A percentile compares a stretch with the other conserved stretches of the same genome.
These are phyloP conservation scores for Aleurites moluccanus DNA, from an alignment of 441 rosid species.

Conservation along the genomic window DNA sequence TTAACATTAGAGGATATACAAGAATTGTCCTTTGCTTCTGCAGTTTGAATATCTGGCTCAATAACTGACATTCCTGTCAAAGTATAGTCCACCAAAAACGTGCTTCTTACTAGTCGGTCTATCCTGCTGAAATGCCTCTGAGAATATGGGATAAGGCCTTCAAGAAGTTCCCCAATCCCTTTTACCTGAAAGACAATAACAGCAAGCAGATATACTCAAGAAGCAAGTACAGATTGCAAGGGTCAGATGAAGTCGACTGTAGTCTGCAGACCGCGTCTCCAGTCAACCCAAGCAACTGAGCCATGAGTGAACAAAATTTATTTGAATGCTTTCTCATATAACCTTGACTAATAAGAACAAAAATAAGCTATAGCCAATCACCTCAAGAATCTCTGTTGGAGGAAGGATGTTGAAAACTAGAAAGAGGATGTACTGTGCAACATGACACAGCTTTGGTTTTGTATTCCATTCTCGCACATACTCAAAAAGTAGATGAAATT, in stretches of 20 bases:
- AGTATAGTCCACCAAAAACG: constrained; percentile 81
- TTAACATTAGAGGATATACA: constrained; percentile 8
- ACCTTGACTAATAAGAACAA: neutral
- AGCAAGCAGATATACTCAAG: neutral
- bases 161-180: constrained; percentile 84
- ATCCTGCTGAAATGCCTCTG: constrained; percentile 89
- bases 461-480: constrained; percentile 95
- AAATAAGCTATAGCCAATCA: constrained; percentile 25
- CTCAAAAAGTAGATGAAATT: constrained; percentile 65
- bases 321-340: neutral
- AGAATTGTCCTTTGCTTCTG: constrained; percentile 23
- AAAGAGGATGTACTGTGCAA: constrained; percentile 82
- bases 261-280: neutral
- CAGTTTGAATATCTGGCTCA: constrained; percentile 49
- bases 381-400: constrained; percentile 83
- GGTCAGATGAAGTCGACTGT: neutral
- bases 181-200: constrained; percentile 45
- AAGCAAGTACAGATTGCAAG: neutral
- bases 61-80: constrained; percentile 80
- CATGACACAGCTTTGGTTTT: constrained; percentile 84
- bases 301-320: too few relatives aligned
- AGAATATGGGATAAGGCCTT: constrained; percentile 89
- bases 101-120: constrained; percentile 87
- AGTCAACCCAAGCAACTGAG: neutral
- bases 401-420: constrained; percentile 65